Evolutionary conservation across 768 basidiomycete species (phyloP).

Genomic region (Collybiopsis luxurians): DNA sequence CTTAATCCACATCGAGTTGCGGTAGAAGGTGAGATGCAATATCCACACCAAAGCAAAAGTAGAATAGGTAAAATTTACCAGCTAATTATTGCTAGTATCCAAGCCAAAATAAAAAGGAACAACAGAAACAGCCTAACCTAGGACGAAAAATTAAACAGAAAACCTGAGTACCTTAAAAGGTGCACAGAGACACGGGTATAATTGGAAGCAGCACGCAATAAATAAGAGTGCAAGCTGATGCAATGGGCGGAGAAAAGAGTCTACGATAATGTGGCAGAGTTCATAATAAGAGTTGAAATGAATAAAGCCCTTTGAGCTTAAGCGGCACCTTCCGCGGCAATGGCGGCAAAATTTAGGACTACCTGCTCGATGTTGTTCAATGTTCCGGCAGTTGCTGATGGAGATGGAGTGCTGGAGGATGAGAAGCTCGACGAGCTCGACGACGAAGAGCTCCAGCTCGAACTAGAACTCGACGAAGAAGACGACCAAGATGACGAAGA

Average conservation of each 20-base stretch:
- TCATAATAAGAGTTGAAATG: background rate
- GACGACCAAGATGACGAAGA: background rate
- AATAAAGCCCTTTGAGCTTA: background rate
- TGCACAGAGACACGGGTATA: conserved; percentile 1
- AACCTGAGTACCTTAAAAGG: background rate
- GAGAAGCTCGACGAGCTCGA: background rate
- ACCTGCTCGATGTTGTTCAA: conserved; percentile 8
- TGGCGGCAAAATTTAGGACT: conserved; percentile 5
- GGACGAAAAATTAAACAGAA: background rate
- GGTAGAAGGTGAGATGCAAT: too few species aligned
- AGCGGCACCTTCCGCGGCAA: conserved; percentile 2
- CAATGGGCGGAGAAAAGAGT: background rate
- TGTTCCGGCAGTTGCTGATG: conserved; percentile 1
- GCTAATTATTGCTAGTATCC: too few species aligned
- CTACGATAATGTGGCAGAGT: background rate
- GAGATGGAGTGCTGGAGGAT: conserved; percentile 2
- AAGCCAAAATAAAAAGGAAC: background rate
- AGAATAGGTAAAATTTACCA: too few species aligned
- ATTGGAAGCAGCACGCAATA: conserved; percentile 1
- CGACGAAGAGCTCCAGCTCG: conserved; percentile 1
- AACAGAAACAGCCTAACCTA: background rate
- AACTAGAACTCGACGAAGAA: conserved; percentile 1
- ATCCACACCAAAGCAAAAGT: too few species aligned
- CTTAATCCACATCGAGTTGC: too few species aligned
- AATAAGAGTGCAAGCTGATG: background rate